Base-by-base conservation (phyloP, 495 filamentous ascomycete genomes). In the Cetradonia linearis region DNA sequence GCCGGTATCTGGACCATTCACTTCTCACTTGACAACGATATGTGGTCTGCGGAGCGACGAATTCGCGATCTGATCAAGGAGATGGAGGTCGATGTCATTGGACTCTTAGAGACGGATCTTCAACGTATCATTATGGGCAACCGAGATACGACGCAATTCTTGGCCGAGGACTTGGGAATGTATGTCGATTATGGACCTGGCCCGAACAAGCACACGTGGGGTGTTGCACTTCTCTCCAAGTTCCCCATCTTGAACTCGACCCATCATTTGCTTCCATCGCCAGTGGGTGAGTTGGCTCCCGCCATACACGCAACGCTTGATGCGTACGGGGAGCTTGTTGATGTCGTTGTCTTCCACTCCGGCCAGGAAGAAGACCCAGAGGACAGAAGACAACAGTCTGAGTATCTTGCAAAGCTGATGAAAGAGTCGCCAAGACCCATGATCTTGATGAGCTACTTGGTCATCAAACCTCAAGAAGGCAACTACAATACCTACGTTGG, bases 91-190 rank as follows among this genome's bases (percentile, higher is more conserved):
- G 94, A 99, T 67, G 88, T 99, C 47, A 81, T 99, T 60, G 94
- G 94, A 44, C 81, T 99, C 47, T 78, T 99, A 37, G 94, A 99
- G 70, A 86, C 86, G 0, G 94, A 99, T 71, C 81, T 91, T 54
- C 94, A 99, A 73, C 87, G 93, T 63, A 93, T 99, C 73, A 97
- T 99, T 77, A 99, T 99, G 94, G 94, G 94, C 57, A 99, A 96
- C 74, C 88, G 92, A 66, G 94, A 99, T 71, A 86, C 88, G 53
- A 96, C 94, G 16, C 93, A 97, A 71, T 91, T 88, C 72, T 80
- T 99, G 37, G 91, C 94, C 30, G 93, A 96, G 68, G 91, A 97
- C 53, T 76, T 99, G 31, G 94, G 91, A 56, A 97, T 97, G 91
- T 99, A 96, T 69, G 89, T 90, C 25, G 94, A 99, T 72, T 96